Evolutionary conservation across 1,284 basidiomycete genomes (phyloP), one percentile per base, ranked within the genome.

Genomic region (Polyporus tsugae): DNA sequence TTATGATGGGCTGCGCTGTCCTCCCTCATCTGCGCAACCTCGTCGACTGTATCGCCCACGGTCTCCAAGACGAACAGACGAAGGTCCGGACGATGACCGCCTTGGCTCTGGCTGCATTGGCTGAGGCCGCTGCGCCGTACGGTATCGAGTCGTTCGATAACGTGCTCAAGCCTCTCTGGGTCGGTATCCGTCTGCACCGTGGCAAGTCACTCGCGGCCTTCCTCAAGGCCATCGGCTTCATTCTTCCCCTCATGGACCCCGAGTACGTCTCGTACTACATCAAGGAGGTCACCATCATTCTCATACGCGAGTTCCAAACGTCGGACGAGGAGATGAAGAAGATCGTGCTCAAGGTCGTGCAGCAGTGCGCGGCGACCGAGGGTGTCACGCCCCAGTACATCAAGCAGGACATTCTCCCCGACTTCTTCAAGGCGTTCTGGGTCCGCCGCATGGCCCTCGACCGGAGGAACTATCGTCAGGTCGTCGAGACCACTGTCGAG

Each of bases 261-360:
- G 97, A 99, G 84, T 98, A 98, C 75, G 96, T 96, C 7, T 96
- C 95, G 33, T 98, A 98, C 83, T 99, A 98, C 78, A 98, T 96
- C 62, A 96, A 96, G 81, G 96, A 98, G 86, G 95, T 97, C 72
- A 97, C 96, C 64, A 95, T 98, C 69, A 98, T 98, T 79, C 91
- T 99, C 69, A 99, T 99, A 72, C 95, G 98, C 79, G 98, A 99
- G 83, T 99, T 99, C 85, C 97, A 98, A 81, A 98, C 96, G 6
- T 98, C 97, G 10, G 98, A 99, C 80, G 98, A 99, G 81, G 98
- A 99, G 85, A 99, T 99, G 98, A 98, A 99, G 86, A 98, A 99
- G 86, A 99, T 99, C 75, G 97, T 99, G 4, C 84, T 99, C 63
- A 99, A 99, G 80, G 98, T 99, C 65, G 97, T 99, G 77, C 98